These are phyloP conservation scores for Solioccasus polychromus DNA, from an alignment of 768 basidiomycete species.

Conservation along the genomic window DNA sequence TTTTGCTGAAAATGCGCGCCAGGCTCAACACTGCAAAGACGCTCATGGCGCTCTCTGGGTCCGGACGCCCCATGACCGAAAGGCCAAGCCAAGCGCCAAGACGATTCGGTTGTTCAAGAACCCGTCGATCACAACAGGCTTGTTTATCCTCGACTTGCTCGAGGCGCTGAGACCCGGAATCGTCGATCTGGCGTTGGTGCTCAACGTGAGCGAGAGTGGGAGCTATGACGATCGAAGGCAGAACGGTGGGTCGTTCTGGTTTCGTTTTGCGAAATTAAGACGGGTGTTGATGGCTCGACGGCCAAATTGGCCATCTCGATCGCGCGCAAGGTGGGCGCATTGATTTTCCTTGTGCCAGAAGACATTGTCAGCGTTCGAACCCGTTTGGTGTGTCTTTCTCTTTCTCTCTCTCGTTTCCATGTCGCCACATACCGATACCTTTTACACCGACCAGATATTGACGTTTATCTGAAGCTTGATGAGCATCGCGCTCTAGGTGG, in stretches of 20 bases:
- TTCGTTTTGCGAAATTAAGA: no score
- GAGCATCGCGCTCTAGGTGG: constrained; percentile 55
- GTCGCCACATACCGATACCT: not conserved
- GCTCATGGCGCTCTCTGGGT: constrained; percentile 59
- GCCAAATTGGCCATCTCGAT: constrained; percentile 98
- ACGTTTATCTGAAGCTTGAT: constrained; percentile 95
- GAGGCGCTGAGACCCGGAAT: constrained; percentile 92
- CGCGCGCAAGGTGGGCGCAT: constrained; percentile 94
- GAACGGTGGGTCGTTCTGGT: constrained; percentile 65
- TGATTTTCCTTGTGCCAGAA: constrained; percentile 96
- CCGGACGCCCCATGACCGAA: constrained; percentile 81
- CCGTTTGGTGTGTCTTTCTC: constrained; percentile 79
- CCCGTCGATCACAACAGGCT: constrained; percentile 77
- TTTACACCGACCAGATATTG: constrained; percentile 61
- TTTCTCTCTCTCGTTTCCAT: not conserved
- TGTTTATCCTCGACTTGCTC: constrained; percentile 92
- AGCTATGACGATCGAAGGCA: constrained; percentile 86
- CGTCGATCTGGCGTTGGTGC: constrained; percentile 84
- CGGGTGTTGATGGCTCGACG: no score
- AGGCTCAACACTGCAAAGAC: constrained; percentile 91
- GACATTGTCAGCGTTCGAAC: constrained; percentile 95
- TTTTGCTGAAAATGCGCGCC: not conserved
- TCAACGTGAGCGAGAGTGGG: constrained; percentile 55
- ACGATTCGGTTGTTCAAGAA: constrained; percentile 93
- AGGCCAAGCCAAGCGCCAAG: constrained; percentile 53